Conservation (phyloP, 116 monocot genomes). For the Trichopus zeylanicus region DNA sequence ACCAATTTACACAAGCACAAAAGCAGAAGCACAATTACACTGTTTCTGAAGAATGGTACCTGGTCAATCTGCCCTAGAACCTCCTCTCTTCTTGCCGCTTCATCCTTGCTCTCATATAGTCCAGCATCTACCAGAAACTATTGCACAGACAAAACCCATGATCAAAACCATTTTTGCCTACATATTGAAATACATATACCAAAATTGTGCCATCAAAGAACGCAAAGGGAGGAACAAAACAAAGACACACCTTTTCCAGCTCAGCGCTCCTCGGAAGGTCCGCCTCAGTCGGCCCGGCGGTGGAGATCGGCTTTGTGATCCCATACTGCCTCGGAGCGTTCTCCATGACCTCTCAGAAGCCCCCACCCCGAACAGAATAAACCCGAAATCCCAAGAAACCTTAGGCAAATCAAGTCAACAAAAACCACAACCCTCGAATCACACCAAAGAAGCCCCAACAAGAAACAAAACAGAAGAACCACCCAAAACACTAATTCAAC, state of each 20-base stretch:
- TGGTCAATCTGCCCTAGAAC: constrained; percentile 62
- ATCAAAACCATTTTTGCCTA: neutral
- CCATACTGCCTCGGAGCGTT: constrained; percentile 13
- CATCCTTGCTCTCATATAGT: constrained; percentile 79
- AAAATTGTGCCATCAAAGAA: neutral
- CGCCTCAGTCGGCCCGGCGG: constrained; percentile 37
- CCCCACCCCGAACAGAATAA: too few species aligned
- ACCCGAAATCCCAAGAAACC: too few species aligned
- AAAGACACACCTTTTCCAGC: constrained; percentile 35
- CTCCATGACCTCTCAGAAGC: neutral
- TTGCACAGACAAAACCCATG: neutral
- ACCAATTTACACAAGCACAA: too few species aligned
- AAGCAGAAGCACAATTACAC: too few species aligned
- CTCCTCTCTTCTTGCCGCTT: constrained; percentile 59
- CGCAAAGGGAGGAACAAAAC: neutral
- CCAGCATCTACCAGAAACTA: constrained; percentile 76
- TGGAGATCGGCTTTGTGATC: constrained; percentile 48
- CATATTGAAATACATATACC: neutral
- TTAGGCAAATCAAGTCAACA: too few species aligned
- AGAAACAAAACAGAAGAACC: neutral
- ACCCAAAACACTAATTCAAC: neutral
- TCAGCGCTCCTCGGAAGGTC: constrained; percentile 46
- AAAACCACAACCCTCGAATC: neutral
- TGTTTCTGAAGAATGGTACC: constrained; percentile 22
- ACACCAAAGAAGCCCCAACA: constrained; percentile 1